phyloP scores from a whole-genome alignment of 202 grass and related monocot genomes.

The Schoenoplectus triqueter region DNA sequence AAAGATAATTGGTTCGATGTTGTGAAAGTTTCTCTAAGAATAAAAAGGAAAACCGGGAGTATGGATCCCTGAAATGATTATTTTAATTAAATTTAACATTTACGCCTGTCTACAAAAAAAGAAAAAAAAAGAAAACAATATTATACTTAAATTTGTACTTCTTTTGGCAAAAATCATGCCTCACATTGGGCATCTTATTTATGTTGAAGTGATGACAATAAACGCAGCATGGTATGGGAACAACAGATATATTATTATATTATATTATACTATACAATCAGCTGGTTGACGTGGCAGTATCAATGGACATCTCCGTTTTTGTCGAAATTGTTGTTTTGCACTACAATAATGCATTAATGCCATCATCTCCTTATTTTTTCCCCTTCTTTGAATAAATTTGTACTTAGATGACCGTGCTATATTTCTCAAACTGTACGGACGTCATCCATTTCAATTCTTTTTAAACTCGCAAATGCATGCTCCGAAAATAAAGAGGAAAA shows the following conservation, averaged over 20 bases:
- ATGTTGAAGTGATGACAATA: neutral
- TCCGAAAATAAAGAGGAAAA: neutral
- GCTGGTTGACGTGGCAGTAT: neutral
- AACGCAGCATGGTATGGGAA: neutral
- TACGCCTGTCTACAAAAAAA: no score
- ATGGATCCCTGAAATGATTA: no score
- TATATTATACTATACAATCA: neutral
- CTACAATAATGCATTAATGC: no score
- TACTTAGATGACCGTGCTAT: neutral
- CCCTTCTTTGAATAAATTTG: neutral
- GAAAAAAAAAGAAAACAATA: no score
- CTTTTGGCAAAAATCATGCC: no score
- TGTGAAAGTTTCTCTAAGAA: no score
- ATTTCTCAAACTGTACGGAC: conserved; percentile 16
- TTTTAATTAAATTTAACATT: no score
- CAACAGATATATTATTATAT: neutral
- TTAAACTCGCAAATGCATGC: conserved; percentile 26
- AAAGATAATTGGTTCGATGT: no score
- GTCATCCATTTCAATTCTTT: neutral
- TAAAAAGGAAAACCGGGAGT: no score
- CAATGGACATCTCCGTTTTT: neutral
- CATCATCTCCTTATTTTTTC: no score
- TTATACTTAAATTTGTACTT: no score
- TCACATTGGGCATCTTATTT: neutral
- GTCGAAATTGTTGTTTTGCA: no score